Evolutionary conservation across 2,329 filamentous ascomycete genomes (phyloP).

Genomic region (Botrytis byssoidea): DNA sequence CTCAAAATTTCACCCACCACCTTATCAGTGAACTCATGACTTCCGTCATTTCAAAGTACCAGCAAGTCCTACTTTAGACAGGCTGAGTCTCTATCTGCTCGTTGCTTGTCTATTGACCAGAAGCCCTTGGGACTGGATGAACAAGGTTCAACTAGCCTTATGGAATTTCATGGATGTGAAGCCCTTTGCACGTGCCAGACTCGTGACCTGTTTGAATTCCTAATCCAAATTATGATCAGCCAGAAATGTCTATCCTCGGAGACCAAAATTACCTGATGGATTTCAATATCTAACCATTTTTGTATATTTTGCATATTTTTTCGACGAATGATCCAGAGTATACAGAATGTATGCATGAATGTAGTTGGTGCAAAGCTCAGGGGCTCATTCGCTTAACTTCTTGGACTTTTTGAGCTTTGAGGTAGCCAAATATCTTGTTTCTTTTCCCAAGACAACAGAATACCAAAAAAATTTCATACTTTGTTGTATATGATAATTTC

Average conservation of each 20-base stretch:
- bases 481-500: neutral
- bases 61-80: neutral
- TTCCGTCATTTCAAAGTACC: neutral
- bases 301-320: neutral
- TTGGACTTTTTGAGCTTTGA: neutral
- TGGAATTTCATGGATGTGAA: neutral
- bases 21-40: neutral
- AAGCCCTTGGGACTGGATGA: neutral
- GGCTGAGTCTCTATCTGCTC: neutral
- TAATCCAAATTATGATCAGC: neutral
- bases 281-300: neutral
- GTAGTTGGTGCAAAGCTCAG: neutral
- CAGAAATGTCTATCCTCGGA: neutral
- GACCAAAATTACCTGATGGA: neutral
- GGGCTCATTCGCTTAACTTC: neutral
- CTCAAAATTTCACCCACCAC: neutral
- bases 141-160: neutral
- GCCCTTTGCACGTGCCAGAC: neutral
- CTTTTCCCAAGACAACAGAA: neutral
- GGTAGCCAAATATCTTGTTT: neutral
- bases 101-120: fast-evolving
- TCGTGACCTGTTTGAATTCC: neutral
- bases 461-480: neutral
- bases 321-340: neutral
- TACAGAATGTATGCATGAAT: neutral